Evolutionary conservation across 768 basidiomycete species (phyloP).

Genomic region (Calocera viscosa): DNA sequence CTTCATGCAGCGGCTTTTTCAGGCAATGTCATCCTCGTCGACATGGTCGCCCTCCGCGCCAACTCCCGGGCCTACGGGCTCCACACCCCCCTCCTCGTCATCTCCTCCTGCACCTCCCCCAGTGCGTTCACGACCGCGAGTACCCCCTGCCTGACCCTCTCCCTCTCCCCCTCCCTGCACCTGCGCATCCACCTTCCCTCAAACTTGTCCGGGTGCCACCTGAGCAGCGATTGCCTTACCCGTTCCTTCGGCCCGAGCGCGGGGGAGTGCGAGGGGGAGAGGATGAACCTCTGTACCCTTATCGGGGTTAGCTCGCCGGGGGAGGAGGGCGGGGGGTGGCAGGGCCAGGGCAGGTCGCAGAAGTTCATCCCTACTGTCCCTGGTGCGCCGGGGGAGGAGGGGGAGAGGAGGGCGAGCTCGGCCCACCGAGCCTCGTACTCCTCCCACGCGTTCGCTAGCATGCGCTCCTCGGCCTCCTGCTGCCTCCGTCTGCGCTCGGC

Average conservation of each 20-base stretch:
- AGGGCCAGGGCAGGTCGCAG: constrained; percentile 10
- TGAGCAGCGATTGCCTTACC: constrained; percentile 8
- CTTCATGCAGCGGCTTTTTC: too few relatives aligned
- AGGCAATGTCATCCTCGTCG: too few relatives aligned
- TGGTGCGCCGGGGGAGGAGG: neutral
- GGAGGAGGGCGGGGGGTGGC: neutral
- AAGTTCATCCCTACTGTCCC: neutral
- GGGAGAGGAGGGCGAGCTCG: neutral
- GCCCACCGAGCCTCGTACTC: neutral
- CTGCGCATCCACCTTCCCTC: constrained; percentile 9
- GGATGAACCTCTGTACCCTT: constrained; percentile 7
- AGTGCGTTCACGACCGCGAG: neutral
- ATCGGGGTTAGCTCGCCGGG: constrained; percentile 3
- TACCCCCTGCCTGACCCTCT: constrained; percentile 2
- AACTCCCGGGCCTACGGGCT: neutral
- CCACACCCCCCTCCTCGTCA: neutral
- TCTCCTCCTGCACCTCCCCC: constrained; percentile 8
- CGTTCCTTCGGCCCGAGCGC: constrained; percentile 7
- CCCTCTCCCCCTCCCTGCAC: neutral
- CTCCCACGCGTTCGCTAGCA: neutral
- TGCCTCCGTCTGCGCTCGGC: neutral
- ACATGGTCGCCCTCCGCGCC: neutral
- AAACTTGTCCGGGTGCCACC: constrained; percentile 15
- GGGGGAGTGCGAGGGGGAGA: constrained; percentile 11
- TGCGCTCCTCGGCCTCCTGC: neutral